Conservation (phyloP, 306 rosid genomes). For the Begonia loranthoides region DNA sequence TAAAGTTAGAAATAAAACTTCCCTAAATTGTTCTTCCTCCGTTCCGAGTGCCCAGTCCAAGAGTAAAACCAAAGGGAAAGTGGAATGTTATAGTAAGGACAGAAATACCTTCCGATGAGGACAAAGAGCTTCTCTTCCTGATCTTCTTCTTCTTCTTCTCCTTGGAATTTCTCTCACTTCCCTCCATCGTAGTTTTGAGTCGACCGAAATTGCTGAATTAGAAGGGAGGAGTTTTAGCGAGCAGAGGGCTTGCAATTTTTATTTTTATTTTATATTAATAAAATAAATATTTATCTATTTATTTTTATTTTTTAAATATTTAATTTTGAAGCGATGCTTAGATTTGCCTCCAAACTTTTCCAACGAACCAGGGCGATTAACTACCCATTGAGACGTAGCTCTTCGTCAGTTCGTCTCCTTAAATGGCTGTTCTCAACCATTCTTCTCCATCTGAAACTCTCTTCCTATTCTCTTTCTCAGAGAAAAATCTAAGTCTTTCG, state of each 20-base stretch:
- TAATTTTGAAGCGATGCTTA: not conserved
- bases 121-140: conserved; percentile 28
- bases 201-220: too few relatives aligned
- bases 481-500: too few relatives aligned
- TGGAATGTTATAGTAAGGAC: not conserved
- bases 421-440: too few relatives aligned
- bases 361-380: not conserved
- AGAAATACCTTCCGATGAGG: conserved; percentile 48
- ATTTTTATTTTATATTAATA: too few relatives aligned
- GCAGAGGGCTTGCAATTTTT: too few relatives aligned
- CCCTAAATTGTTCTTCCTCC: too few relatives aligned
- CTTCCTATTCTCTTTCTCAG: too few relatives aligned
- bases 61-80: not conserved
- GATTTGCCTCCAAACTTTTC: not conserved
- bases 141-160: conserved; percentile 32
- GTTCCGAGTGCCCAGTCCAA: not conserved
- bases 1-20: too few relatives aligned
- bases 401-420: too few relatives aligned
- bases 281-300: not conserved
- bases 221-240: too few relatives aligned
- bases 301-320: not conserved
- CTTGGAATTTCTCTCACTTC: conserved; percentile 65
- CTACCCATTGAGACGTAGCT: too few relatives aligned
- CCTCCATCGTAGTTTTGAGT: conserved; percentile 40
- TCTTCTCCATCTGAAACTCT: too few relatives aligned